Evolutionary conservation across 2,329 filamentous ascomycete species (phyloP).

Genomic region (Botrytis aclada): DNA sequence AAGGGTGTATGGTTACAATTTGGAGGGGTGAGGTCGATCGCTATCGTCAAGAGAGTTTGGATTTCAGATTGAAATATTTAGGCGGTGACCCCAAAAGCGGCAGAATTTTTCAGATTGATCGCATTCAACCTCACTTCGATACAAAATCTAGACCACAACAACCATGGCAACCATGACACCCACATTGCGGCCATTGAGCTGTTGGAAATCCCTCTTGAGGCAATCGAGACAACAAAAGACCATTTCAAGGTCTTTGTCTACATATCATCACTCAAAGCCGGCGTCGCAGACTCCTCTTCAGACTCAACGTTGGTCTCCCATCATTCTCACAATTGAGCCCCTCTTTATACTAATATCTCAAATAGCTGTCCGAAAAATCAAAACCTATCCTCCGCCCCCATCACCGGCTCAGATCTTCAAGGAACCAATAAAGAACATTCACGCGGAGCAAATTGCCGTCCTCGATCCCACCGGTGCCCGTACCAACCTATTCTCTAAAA

Average conservation of each 20-base stretch:
- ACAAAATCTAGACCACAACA: constrained; percentile 17
- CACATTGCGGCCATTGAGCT: constrained; percentile 64
- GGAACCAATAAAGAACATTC: constrained; percentile 67
- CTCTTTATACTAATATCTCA: constrained; percentile 17
- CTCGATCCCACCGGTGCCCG: constrained; percentile 86
- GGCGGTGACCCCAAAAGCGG: constrained; percentile 19
- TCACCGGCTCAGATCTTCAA: constrained; percentile 55
- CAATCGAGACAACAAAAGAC: constrained; percentile 52
- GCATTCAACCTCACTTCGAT: constrained; percentile 22
- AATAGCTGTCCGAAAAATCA: constrained; percentile 46
- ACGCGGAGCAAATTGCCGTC: constrained; percentile 62
- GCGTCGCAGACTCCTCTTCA: constrained; percentile 21
- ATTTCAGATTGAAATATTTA: not conserved
- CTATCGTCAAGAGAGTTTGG: not conserved
- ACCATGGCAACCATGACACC: constrained; percentile 35
- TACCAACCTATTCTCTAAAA: constrained; percentile 72
- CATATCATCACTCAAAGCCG: constrained; percentile 44
- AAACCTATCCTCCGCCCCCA: constrained; percentile 51
- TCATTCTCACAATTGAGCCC: constrained; percentile 17
- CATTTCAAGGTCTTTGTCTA: constrained; percentile 48
- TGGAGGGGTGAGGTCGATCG: not conserved
- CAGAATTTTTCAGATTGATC: constrained; percentile 25
- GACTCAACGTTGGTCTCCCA: constrained; percentile 20
- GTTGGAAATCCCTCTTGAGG: constrained; percentile 64
- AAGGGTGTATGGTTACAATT: not conserved